Evolutionary conservation across 768 basidiomycete genomes (phyloP).

Genomic region (Mycena metata): DNA sequence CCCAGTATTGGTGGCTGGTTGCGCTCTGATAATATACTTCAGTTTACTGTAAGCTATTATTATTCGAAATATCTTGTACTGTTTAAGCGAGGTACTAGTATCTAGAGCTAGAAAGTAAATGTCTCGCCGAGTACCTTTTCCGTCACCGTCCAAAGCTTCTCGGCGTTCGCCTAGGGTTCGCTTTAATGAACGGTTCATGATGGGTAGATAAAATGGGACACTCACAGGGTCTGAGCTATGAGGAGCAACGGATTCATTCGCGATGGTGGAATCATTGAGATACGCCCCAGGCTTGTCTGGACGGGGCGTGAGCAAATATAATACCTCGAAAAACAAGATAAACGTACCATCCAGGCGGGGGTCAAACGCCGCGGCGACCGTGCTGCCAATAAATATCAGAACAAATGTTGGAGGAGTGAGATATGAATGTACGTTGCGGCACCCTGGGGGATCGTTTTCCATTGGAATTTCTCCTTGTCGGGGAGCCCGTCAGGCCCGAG

Average conservation of each 20-base stretch:
- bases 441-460: slow-evolving; percentile 11
- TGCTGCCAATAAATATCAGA: background rate
- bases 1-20: too few species aligned
- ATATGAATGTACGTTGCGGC: background rate
- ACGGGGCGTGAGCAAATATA: background rate
- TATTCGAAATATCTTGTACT: too few species aligned
- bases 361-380: background rate
- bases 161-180: too few species aligned
- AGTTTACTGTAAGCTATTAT: too few species aligned
- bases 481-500: background rate
- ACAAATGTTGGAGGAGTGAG: too few species aligned
- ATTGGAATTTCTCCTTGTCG: background rate
- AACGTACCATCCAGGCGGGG: background rate
- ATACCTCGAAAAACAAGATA: background rate
- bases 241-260: slow-evolving; percentile 3
- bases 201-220: background rate
- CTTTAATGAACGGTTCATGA: too few species aligned
- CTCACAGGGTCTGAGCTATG: slow-evolving; percentile 15
- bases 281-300: background rate
- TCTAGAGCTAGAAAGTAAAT: too few species aligned
- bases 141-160: too few species aligned
- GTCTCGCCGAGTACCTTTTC: too few species aligned
- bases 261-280: slow-evolving; percentile 1
- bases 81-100: too few species aligned
- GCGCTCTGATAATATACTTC: too few species aligned